A percentile compares a stretch with the other conserved stretches of the same genome.
These are phyloP conservation scores for Dimargaris verticillata DNA, from an alignment of 192 early-diverging fungal genomes.

Conservation along the genomic window DNA sequence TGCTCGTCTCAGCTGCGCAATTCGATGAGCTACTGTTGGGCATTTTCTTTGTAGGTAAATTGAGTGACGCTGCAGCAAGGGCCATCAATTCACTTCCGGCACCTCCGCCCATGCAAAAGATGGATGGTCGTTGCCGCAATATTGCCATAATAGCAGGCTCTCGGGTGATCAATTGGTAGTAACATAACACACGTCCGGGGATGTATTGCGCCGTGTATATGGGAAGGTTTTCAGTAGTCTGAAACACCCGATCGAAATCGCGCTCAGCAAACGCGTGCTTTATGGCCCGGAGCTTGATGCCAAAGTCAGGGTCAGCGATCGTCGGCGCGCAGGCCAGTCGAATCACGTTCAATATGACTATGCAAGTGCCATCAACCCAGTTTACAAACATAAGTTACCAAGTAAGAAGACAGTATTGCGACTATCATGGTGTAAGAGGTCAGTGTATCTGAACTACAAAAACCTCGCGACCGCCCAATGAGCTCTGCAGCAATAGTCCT, in stretches of 20 bases:
- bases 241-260: constrained; percentile 72
- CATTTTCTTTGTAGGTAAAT: constrained; percentile 17
- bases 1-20: too few species aligned
- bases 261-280: constrained; percentile 68
- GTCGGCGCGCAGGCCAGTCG: constrained; percentile 39
- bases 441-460: background rate
- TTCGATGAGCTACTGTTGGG: background rate
- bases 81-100: constrained; percentile 74
- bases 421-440: background rate
- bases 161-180: constrained; percentile 49
- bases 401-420: background rate
- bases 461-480: background rate
- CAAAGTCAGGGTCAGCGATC: constrained; percentile 41
- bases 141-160: constrained; percentile 32
- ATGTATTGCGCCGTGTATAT: constrained; percentile 82
- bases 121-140: constrained; percentile 22
- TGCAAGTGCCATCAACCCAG: background rate
- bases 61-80: constrained; percentile 50
- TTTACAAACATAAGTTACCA: background rate
- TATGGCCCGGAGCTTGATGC: constrained; percentile 45
- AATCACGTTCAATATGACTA: constrained; percentile 43
- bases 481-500: background rate
- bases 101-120: constrained; percentile 65
- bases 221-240: constrained; percentile 45
- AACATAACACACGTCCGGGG: constrained; percentile 70